Evolutionary conservation across 2,329 filamentous ascomycete genomes (phyloP), one percentile per base, ranked within the genome.

Genomic region (Bimuria novae-zelandiae): DNA sequence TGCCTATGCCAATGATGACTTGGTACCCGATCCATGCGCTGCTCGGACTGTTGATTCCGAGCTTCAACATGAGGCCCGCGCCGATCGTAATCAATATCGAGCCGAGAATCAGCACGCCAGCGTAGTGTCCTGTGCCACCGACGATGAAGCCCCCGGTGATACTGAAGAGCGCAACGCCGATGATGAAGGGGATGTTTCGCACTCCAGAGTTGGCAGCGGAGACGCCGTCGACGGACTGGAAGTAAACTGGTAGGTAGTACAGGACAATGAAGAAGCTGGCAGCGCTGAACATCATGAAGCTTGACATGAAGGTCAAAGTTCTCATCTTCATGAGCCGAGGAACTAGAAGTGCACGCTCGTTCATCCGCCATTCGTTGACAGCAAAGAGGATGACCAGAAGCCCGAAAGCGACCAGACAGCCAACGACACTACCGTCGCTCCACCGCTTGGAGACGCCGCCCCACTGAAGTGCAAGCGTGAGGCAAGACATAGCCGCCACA

Each of bases 11-110:
- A 3, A 73, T 52, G 2, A 82, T 54, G 4, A 77, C 67, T 49
- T 82, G 77, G 61, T 76, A 82, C 7, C 79, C 79, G 19, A 80
- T 75, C 79, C 78, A 81, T 0, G 67, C 64, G 0, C 72, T 57
- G 3, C 77, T 76, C 30, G 61, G 57, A 1, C 74, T 61, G 16
- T 71, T 64, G 2, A 79, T 68, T 0, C 78, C 47, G 70, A 77
- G 65, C 3, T 69, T 66, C 7, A 40, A 59, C 2, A 48, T 7
- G 17, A 62, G 54, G 2, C 68, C 68, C 3, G 54, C 58, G 2
- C 68, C 68, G 4, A 53, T 57, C 3, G 63, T 55, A 0, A 51
- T 57, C 4, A 68, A 44, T 1, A 66, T 22, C 3, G 72, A 60
- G 10, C 70, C 67, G 7, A 68, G n/a, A 11, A 72, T 55, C 29